Conservation (phyloP, 768 basidiomycete species). For the Brasilioporus rufonigricans region DNA sequence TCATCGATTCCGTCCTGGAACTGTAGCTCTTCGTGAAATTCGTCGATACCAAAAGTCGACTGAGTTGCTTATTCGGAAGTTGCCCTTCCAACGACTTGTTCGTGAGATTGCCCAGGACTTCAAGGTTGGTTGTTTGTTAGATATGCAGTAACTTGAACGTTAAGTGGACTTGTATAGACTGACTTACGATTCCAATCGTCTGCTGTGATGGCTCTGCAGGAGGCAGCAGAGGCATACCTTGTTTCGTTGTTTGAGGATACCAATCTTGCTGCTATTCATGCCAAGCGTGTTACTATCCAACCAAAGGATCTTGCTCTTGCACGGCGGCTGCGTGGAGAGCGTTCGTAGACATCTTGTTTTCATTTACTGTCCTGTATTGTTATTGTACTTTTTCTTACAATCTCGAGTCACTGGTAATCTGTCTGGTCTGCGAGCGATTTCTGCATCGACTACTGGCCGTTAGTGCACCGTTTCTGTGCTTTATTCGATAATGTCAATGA, state of each 20-base stretch:
- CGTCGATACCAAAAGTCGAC: background rate
- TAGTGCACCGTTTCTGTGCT: background rate
- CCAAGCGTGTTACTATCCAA: constrained; percentile 82
- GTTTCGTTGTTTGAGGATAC: constrained; percentile 79
- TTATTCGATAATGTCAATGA: constrained; percentile 24
- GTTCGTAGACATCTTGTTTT: background rate
- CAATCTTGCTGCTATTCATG: constrained; percentile 82
- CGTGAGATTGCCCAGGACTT: background rate
- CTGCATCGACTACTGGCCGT: background rate
- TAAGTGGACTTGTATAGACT: background rate
- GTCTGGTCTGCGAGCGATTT: background rate
- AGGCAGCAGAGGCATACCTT: constrained; percentile 81
- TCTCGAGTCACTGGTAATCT: constrained; percentile 5
- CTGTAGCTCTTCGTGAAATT: background rate
- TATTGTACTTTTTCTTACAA: background rate
- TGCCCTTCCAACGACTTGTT: background rate
- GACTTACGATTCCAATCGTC: background rate
- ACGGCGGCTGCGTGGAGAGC: background rate
- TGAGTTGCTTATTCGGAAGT: no score
- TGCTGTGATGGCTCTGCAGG: constrained; percentile 35
- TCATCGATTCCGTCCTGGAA: no score
- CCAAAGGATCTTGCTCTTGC: constrained; percentile 51
- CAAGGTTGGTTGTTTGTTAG: background rate
- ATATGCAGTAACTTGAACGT: background rate
- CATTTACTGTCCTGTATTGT: background rate